phyloP scores from a whole-genome alignment of 2,329 filamentous ascomycete species.

The Pseudogymnoascus sp. region DNA sequence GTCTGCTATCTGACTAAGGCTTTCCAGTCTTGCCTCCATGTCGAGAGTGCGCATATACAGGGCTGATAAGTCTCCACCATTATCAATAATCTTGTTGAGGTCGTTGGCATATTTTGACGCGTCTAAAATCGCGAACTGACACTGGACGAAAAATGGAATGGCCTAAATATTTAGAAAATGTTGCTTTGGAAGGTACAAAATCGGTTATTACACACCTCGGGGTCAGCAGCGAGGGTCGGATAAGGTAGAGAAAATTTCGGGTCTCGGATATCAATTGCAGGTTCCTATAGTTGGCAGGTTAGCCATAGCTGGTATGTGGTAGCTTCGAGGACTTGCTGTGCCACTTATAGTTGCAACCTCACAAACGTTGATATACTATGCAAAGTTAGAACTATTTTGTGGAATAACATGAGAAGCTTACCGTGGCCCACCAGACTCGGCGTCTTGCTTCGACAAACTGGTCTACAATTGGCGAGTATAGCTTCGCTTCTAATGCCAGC shows the following conservation, averaged over 20 bases:
- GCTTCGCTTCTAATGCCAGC: slow-evolving; percentile 37
- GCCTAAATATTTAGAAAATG: slow-evolving; percentile 23
- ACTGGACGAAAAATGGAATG: slow-evolving; percentile 38
- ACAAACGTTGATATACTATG: slow-evolving; percentile 41
- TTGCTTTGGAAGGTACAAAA: slow-evolving; percentile 16
- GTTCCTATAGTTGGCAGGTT: slow-evolving; percentile 28
- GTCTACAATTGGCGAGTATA: slow-evolving; percentile 35
- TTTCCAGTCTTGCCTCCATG: slow-evolving; percentile 33
- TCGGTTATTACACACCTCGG: slow-evolving; percentile 28
- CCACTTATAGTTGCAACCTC: slow-evolving; percentile 46
- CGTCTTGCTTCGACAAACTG: slow-evolving; percentile 39
- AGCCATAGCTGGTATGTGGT: not conserved
- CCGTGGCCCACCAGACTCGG: slow-evolving; percentile 47
- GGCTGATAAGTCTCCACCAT: slow-evolving; percentile 32
- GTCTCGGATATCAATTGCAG: slow-evolving; percentile 37
- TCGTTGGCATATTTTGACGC: slow-evolving; percentile 43
- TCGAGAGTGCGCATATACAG: slow-evolving; percentile 37
- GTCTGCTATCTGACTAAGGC: slow-evolving; percentile 33
- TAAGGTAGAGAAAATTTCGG: slow-evolving; percentile 39
- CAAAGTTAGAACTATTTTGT: slow-evolving; percentile 8
- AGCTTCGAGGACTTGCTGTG: slow-evolving; percentile 30
- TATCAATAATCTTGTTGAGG: slow-evolving; percentile 36
- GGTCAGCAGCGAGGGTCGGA: slow-evolving; percentile 35
- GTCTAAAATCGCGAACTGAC: slow-evolving; percentile 41
- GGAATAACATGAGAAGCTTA: slow-evolving; percentile 19